phyloP scores from a whole-genome alignment of 805 yeast species.

The Candida orba region DNA sequence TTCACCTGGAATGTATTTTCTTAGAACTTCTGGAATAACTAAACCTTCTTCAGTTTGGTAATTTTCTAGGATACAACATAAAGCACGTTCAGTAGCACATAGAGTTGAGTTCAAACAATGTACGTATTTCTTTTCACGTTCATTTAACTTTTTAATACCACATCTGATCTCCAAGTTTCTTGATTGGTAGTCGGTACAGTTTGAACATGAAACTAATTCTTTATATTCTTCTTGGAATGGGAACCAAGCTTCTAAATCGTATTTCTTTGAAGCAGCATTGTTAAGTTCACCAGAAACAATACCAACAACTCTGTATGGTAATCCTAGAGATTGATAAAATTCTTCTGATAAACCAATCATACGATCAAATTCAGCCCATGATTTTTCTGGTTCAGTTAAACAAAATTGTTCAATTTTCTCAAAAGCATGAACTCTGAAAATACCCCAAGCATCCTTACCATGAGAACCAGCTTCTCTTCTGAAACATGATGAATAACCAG shows the following conservation, averaged over 20 bases:
- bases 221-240: slow-evolving; percentile 98
- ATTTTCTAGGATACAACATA: slow-evolving; percentile 95
- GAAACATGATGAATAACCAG: slow-evolving; percentile 98
- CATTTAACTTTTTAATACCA: slow-evolving; percentile 93
- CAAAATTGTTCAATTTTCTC: slow-evolving; percentile 97
- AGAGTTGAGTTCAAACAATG: slow-evolving; percentile 97
- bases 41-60: slow-evolving; percentile 97
- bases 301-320: slow-evolving; percentile 96
- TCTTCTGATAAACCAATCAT: slow-evolving; percentile 91
- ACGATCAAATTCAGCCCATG: slow-evolving; percentile 95
- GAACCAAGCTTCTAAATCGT: slow-evolving; percentile 99
- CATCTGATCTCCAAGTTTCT: slow-evolving; percentile 98
- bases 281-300: slow-evolving; percentile 98
- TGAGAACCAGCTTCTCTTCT: slow-evolving; percentile 99
- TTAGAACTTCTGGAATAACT: slow-evolving; percentile 87
- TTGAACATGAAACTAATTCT: slow-evolving; percentile 96
- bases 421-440: slow-evolving; percentile 96
- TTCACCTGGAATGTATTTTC: slow-evolving; percentile 96
- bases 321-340: slow-evolving; percentile 82
- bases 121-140: slow-evolving; percentile 93
- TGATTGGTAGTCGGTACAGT: slow-evolving; percentile 98
- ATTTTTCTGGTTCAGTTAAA: slow-evolving; percentile 94
- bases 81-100: slow-evolving; percentile 96
- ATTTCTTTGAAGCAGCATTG: slow-evolving; percentile 98
- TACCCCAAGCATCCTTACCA: slow-evolving; percentile 99